Percentiles rank a stretch among this genome's conserved stretches.
phyloP scores from a whole-genome alignment of 2,329 filamentous ascomycete species.

The Fusarium multiceps region DNA sequence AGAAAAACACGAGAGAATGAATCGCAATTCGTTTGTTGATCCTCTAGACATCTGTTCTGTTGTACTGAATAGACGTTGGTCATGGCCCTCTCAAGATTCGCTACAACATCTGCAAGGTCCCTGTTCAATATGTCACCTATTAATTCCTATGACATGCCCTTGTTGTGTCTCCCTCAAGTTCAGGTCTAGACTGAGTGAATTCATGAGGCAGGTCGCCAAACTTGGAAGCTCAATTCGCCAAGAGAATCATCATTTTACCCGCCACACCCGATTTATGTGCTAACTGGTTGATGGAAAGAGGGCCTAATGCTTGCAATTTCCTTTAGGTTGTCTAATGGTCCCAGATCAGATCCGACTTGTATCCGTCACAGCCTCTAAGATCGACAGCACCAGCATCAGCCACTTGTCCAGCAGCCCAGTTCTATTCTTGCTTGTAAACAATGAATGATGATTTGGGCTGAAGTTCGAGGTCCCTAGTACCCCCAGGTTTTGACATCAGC shows the following conservation, averaged over 20 bases:
- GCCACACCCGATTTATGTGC: conserved; percentile 17
- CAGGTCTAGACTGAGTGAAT: neutral
- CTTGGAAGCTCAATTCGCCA: conserved; percentile 29
- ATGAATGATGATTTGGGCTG: conserved; percentile 9
- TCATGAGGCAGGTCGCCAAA: conserved; percentile 18
- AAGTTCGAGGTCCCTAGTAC: neutral
- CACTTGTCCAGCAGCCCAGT: conserved; percentile 34
- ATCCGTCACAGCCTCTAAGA: conserved; percentile 17
- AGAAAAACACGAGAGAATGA: no score
- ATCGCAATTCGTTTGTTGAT: no score
- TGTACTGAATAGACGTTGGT: neutral
- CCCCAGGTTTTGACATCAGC: conserved; percentile 24
- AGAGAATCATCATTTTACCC: conserved; percentile 9
- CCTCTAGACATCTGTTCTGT: no score
- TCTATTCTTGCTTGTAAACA: conserved; percentile 30
- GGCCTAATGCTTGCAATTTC: conserved; percentile 14
- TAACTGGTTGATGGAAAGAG: neutral
- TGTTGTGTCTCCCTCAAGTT: conserved; percentile 1
- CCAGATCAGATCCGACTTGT: conserved; percentile 1
- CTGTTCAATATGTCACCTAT: conserved; percentile 25
- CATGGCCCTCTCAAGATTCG: neutral
- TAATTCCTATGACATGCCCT: conserved; percentile 16
- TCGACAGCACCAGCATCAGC: conserved; percentile 29
- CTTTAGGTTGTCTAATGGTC: neutral
- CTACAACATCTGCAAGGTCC: neutral